Base-by-base conservation (phyloP, 1,284 basidiomycete genomes). In the Coniophora puteana region DNA sequence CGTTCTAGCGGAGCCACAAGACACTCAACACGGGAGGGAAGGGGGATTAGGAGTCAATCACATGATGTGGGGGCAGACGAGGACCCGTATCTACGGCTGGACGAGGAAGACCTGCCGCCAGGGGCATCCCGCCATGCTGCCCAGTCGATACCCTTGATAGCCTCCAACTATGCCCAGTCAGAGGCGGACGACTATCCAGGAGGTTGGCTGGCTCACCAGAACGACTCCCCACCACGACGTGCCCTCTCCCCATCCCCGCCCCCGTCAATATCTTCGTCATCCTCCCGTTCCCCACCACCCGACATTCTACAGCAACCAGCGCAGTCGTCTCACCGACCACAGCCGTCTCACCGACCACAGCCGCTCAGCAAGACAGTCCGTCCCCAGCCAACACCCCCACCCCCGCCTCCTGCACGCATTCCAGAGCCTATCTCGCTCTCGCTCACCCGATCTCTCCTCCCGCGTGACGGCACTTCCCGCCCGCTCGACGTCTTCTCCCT, bases 201-300 rank as follows among this genome's bases (percentile, higher is more conserved):
- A 51, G 84, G 85, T 23, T 88, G 85, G 85, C 66, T 87, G 11
- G 84, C 85, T 27, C 84, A 85, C 55, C 71, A 85, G 43, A n/a
- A n/a, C n/a, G 76, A 78, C 43, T 65, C 60, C 25, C 65, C 55
- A 24, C 61, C 57, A 41, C 57, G 59, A 30, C 67, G 55, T 46
- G 61, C 62, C 40, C 67, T 70, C 30, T 64, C 66, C 26, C 67
- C 66, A 20, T 75, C 72, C 26, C 69, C 72, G 11, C 71, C 72
- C 5, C 69, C 69, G 1, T 71, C 74, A 13, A 65, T 64, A 11
- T 70, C 74, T 20, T 65, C 67, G 14, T 72, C 74, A 30, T 74
- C 74, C 18, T 53, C 69, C 26, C 74, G 72, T 45, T 76, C 76
- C 0, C 64, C 55, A 18, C 72, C 74, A 8, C 65, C 70, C 17